phyloP scores from a whole-genome alignment of 805 yeast genomes.

The Myxozyma nipponensis region DNA sequence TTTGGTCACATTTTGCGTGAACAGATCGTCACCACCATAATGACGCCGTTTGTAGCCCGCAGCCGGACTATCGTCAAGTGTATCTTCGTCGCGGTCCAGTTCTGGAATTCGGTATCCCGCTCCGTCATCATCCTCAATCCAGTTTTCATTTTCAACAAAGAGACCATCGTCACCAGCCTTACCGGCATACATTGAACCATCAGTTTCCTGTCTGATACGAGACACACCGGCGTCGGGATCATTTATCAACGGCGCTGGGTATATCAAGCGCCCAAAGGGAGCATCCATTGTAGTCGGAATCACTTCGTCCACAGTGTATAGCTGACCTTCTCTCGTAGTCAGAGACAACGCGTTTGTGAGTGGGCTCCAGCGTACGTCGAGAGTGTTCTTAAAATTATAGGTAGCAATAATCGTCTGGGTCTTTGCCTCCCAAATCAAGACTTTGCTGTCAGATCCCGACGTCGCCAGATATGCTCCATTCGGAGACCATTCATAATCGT shows the following conservation, averaged over 20 bases:
- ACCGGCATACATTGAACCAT: too few species aligned
- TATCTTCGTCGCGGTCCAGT: conserved; percentile 10
- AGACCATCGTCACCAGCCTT: conserved; percentile 30
- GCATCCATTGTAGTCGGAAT: conserved; percentile 28
- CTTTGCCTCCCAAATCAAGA: conserved; percentile 55
- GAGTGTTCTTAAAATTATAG: conserved; percentile 35
- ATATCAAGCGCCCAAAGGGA: conserved; percentile 31
- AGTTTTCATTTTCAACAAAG: conserved; percentile 39
- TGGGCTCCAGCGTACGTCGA: conserved; percentile 44
- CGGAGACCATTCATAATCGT: conserved; percentile 59
- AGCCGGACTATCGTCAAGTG: conserved; percentile 1
- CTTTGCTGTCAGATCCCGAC: conserved; percentile 47
- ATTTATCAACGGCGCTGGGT: conserved; percentile 29
- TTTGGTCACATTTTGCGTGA: neutral
- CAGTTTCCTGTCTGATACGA: conserved; percentile 25
- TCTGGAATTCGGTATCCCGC: conserved; percentile 31
- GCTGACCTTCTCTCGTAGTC: conserved; percentile 36
- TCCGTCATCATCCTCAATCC: conserved; percentile 63
- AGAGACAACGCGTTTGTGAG: conserved; percentile 34
- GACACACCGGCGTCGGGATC: conserved; percentile 36
- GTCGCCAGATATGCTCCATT: conserved; percentile 59
- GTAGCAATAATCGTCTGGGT: conserved; percentile 36
- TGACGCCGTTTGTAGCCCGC: neutral
- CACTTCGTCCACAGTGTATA: conserved; percentile 29
- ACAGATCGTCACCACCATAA: neutral